A percentile compares a stretch with the other conserved stretches of the same genome.
phyloP scores from a whole-genome alignment of 495 filamentous ascomycete species.

The Aspergillus conjunctus region DNA sequence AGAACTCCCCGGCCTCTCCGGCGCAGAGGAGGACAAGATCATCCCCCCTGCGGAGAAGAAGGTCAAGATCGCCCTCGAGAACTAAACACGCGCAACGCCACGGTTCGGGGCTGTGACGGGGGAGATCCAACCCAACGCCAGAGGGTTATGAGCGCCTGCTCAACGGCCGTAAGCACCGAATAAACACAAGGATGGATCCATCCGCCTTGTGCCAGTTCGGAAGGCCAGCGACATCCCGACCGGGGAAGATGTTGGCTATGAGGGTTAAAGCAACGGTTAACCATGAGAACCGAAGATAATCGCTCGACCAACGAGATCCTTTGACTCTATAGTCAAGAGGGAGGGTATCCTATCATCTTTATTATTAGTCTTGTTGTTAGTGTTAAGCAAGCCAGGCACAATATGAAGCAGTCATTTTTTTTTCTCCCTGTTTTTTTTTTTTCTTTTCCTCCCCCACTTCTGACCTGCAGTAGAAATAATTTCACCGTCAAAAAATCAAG shows the following conservation, averaged over 20 bases:
- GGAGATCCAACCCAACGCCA: neutral
- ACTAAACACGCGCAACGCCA: slow-evolving; percentile 28
- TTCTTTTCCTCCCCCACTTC: neutral
- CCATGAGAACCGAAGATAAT: neutral
- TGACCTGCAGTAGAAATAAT: too few species aligned
- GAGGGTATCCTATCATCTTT: neutral
- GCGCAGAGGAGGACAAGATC: slow-evolving; percentile 46
- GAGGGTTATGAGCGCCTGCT: neutral
- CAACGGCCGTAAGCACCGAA: neutral
- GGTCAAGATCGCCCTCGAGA: slow-evolving; percentile 52
- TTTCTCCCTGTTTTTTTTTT: neutral
- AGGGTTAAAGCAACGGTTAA: neutral
- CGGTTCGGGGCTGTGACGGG: neutral
- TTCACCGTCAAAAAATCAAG: neutral
- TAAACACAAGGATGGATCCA: neutral
- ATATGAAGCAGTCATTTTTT: neutral
- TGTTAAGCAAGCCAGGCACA: neutral
- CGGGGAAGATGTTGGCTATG: neutral
- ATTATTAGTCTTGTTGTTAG: neutral
- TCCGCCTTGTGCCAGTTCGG: neutral
- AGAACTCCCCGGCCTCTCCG: slow-evolving; percentile 54
- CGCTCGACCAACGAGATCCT: neutral
- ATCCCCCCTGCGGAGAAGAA: slow-evolving; percentile 54
- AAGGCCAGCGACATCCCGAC: neutral
- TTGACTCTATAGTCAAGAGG: neutral